A percentile compares a stretch with the other conserved stretches of the same genome.
phyloP scores from a whole-genome alignment of 352 stramenopile species.

The Phytophthora multivora region DNA sequence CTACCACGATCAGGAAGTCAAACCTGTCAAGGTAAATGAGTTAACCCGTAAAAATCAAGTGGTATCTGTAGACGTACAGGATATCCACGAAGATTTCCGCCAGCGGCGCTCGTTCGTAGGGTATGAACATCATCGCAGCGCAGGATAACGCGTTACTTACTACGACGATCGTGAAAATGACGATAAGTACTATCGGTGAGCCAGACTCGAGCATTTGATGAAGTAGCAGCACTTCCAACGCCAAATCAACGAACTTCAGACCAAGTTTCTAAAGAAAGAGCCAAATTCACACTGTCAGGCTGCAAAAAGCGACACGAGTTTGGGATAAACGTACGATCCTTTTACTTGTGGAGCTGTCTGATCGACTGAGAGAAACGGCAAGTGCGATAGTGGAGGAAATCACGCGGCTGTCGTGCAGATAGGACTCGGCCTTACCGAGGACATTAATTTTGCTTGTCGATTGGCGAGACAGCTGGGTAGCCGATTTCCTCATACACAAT shows the following conservation, averaged over 20 bases:
- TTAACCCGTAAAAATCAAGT: too few species aligned
- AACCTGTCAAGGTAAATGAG: conserved; percentile 11
- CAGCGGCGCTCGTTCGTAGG: conserved; percentile 10
- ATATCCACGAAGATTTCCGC: conserved; percentile 33
- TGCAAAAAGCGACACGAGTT: not conserved
- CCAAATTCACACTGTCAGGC: not conserved
- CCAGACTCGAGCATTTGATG: conserved; percentile 26
- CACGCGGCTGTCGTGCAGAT: not conserved
- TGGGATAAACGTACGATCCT: conserved; percentile 3
- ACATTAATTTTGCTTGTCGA: not conserved
- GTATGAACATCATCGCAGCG: conserved; percentile 16
- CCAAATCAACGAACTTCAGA: conserved; percentile 26
- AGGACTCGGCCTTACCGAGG: not conserved
- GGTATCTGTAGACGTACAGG: conserved; percentile 17
- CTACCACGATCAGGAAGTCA: conserved; percentile 26
- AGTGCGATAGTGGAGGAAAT: not conserved
- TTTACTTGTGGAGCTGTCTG: conserved; percentile 4
- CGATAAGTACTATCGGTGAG: conserved; percentile 3
- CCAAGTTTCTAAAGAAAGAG: conserved; percentile 14
- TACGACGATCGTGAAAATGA: conserved; percentile 20
- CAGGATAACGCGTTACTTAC: conserved; percentile 17
- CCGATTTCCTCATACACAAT: not conserved
- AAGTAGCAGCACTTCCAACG: conserved; percentile 13
- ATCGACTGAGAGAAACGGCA: not conserved
- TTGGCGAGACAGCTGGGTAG: not conserved